Evolutionary conservation across 345 rosid species (phyloP), one percentile per base, ranked within the genome.

Genomic region (Mallotus nudiflorus): DNA sequence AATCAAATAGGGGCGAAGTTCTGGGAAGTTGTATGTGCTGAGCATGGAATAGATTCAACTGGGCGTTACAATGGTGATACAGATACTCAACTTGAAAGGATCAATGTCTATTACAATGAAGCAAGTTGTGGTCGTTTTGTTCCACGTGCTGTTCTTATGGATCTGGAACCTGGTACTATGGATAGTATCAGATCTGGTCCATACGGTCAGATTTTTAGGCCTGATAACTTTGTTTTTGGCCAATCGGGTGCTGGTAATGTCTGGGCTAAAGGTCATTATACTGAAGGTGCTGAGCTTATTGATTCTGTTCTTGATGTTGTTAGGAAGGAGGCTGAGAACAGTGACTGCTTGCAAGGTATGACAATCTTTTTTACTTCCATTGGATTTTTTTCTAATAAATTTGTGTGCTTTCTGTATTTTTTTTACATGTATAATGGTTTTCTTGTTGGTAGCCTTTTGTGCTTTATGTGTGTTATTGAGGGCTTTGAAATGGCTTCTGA

Each of bases 281-380:
- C 78, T n/a, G 78, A 75, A 51, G 78, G 78, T 1, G 78, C 78
- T 1, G 78, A 75, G 50, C 73, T 75, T 24, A 75, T 75, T 22
- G 78, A 75, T 49, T 75, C 78, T 0, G 78, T 75, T 22, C 78
- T 75, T 19, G 78, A 75, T 75, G 78, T 75, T 5, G 78, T 75
- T 25, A 31, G 78, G 2, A 75, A 75, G 22, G 78, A 75, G 42
- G 78, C 78, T 15, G 78, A 75, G 65, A 75, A 75, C 4, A 68
- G 78, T 9, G 78, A 75, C 69, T 75, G 78, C 50, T 55, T 75
- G 65, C 78, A 75, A 68, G 78, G 78, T 75, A n/a, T n/a, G n/a
- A n/a, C n/a, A 27, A 27, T 16, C 0, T 37, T 16, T n/a, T 12
- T 14, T 61, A 1, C 18, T 51, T 9, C 12, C 5, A n/a, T 20